A percentile compares a stretch with the other conserved stretches of the same genome.
phyloP scores from a whole-genome alignment of 2,329 filamentous ascomycete genomes.

The Teratosphaeriaceae sp. region DNA sequence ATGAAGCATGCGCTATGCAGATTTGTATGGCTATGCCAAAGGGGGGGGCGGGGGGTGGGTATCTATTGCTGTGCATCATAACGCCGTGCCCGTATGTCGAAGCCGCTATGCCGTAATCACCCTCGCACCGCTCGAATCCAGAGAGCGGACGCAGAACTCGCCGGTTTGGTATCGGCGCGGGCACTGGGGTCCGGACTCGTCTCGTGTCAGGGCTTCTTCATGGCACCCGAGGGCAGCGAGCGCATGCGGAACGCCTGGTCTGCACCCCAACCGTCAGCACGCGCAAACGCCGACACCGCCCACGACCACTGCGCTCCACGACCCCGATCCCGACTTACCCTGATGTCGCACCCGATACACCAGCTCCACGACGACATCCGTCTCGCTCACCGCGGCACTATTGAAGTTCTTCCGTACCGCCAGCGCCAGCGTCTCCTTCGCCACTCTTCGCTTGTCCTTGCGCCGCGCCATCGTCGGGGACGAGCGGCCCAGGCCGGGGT shows the following conservation, averaged over 20 bases:
- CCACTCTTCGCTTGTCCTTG: constrained; percentile 58
- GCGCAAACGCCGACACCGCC: neutral
- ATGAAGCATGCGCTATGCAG: too few relatives aligned
- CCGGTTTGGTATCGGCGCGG: too few relatives aligned
- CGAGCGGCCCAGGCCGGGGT: constrained; percentile 54
- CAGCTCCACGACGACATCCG: constrained; percentile 74
- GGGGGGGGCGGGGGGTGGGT: too few relatives aligned
- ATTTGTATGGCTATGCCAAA: too few relatives aligned
- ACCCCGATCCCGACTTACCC: constrained; percentile 32
- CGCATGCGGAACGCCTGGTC: constrained; percentile 43
- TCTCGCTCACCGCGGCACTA: constrained; percentile 68
- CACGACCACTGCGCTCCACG: neutral
- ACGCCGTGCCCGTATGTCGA: too few relatives aligned
- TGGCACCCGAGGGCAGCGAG: constrained; percentile 29
- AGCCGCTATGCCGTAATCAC: too few relatives aligned
- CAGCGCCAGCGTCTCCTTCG: constrained; percentile 64
- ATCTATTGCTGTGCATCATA: too few relatives aligned
- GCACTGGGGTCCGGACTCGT: too few relatives aligned
- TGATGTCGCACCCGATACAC: constrained; percentile 63
- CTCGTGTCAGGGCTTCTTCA: constrained; percentile 4
- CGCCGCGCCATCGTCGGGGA: constrained; percentile 70
- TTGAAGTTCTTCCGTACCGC: constrained; percentile 80
- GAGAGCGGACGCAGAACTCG: too few relatives aligned
- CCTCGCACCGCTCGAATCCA: too few relatives aligned
- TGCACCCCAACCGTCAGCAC: constrained; percentile 15